Percentiles rank a stretch among this genome's conserved stretches.
Evolutionary conservation across 306 rosid species (phyloP).

Genomic region (Vicia villosa): DNA sequence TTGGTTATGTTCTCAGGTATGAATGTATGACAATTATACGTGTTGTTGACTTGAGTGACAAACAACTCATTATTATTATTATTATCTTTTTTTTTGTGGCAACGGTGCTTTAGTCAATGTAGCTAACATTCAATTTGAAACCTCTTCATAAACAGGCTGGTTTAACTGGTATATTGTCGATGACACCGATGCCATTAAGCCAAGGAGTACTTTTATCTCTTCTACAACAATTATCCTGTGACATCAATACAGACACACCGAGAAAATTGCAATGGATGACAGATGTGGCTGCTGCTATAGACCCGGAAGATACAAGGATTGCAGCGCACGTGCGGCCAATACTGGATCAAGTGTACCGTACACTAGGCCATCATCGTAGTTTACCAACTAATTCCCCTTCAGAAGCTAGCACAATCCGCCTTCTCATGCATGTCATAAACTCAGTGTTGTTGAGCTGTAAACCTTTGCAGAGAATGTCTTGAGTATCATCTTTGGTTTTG

Average conservation of each 20-base stretch:
- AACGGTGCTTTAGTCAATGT: constrained; percentile 16
- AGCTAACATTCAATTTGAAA: constrained; percentile 10
- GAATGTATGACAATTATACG: constrained; percentile 45
- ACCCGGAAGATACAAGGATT: constrained; percentile 61
- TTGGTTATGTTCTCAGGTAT: constrained; percentile 83
- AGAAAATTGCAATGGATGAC: constrained; percentile 71
- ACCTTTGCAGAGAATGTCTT: constrained; percentile 46
- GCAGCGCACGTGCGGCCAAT: constrained; percentile 50
- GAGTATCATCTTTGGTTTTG: constrained; percentile 43
- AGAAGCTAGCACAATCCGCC: constrained; percentile 60
- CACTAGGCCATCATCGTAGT: constrained; percentile 52
- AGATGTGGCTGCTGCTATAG: constrained; percentile 61
- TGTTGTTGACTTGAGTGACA: constrained; percentile 11
- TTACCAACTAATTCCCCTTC: constrained; percentile 51
- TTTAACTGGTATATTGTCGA: constrained; percentile 53
- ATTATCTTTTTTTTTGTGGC: constrained; percentile 8
- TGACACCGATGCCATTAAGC: constrained; percentile 64
- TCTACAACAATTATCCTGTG: constrained; percentile 70
- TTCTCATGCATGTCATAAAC: constrained; percentile 74
- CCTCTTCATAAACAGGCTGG: constrained; percentile 57
- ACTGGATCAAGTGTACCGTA: constrained; percentile 60
- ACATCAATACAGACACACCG: constrained; percentile 49
- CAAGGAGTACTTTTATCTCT: constrained; percentile 78
- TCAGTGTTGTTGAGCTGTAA: constrained; percentile 67
- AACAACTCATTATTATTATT: constrained; percentile 14